These are phyloP conservation scores for Pythium guiyangense DNA, from an alignment of 352 stramenopile species.

Conservation along the genomic window DNA sequence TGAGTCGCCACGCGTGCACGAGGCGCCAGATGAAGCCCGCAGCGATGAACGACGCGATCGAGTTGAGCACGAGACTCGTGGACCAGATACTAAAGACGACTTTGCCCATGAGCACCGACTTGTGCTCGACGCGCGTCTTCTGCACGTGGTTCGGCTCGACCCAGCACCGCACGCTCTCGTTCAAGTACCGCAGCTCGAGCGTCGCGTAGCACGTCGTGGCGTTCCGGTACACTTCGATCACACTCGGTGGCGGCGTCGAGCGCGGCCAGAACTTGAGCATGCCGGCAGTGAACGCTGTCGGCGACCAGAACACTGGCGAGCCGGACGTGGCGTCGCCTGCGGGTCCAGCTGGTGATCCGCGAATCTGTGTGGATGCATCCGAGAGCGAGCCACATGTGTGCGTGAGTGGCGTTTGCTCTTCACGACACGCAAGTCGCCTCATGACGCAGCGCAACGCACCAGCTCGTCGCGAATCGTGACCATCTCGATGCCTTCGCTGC, in stretches of 20 bases:
- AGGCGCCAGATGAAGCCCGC: slow-evolving; percentile 19
- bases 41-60: slow-evolving; percentile 23
- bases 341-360: slow-evolving; percentile 17
- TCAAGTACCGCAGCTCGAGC: slow-evolving; percentile 31
- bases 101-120: slow-evolving; percentile 19
- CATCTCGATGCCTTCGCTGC: slow-evolving; percentile 4
- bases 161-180: slow-evolving; percentile 31
- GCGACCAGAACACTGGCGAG: slow-evolving; percentile 25
- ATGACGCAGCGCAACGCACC: slow-evolving; percentile 1
- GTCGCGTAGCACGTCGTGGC: slow-evolving; percentile 26
- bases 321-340: slow-evolving; percentile 6
- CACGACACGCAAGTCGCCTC: no score
- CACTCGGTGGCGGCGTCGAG: slow-evolving; percentile 30
- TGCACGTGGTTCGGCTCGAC: slow-evolving; percentile 22
- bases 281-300: slow-evolving; percentile 19
- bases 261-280: slow-evolving; percentile 22
- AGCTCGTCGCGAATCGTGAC: slow-evolving; percentile 8
- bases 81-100: slow-evolving; percentile 37
- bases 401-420: background rate
- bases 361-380: background rate
- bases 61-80: slow-evolving; percentile 32
- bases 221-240: slow-evolving; percentile 25
- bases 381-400: background rate
- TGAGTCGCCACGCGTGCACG: slow-evolving; percentile 14
- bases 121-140: slow-evolving; percentile 18